These are phyloP conservation scores for Chlamydomonas sp. DNA, from an alignment of 139 green algal genomes.

Conservation along the genomic window DNA sequence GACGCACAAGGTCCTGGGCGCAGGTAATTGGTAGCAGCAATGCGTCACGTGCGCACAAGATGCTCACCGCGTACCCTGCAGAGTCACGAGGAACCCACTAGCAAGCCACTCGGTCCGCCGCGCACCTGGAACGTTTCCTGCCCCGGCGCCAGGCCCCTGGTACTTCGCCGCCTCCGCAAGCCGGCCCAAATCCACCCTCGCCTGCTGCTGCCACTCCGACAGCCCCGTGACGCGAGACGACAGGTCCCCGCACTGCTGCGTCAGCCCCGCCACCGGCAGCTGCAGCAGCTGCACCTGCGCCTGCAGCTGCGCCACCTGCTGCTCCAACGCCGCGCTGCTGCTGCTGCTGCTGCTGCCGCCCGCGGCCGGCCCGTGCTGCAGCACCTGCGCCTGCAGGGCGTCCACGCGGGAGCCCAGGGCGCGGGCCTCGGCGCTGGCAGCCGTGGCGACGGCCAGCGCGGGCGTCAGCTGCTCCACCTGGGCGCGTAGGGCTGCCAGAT, in stretches of 20 bases:
- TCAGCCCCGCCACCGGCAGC: slow-evolving; percentile 21
- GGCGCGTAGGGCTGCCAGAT: neutral
- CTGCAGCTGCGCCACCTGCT: slow-evolving; percentile 30
- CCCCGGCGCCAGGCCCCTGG: too few species aligned
- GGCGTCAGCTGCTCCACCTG: slow-evolving; percentile 9
- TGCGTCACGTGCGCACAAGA: neutral
- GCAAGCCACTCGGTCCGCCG: too few species aligned
- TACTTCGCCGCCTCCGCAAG: neutral
- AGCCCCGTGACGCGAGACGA: neutral
- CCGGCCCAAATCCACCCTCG: neutral
- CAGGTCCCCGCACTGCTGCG: slow-evolving; percentile 26
- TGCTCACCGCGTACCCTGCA: neutral
- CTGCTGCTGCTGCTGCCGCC: neutral
- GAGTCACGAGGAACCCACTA: neutral
- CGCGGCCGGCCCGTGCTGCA: neutral
- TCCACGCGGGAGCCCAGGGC: neutral
- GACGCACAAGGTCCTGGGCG: neutral
- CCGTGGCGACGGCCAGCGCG: neutral
- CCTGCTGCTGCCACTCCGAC: slow-evolving; percentile 27
- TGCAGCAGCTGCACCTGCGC: slow-evolving; percentile 34
- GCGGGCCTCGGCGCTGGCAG: slow-evolving; percentile 10
- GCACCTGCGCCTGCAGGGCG: slow-evolving; percentile 18
- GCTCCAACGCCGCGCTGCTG: neutral
- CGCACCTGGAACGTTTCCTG: too few species aligned
- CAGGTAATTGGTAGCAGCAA: neutral